These are phyloP conservation scores for Zasmidium citrigriseum DNA, from an alignment of 2,329 filamentous ascomycete species.

Conservation along the genomic window DNA sequence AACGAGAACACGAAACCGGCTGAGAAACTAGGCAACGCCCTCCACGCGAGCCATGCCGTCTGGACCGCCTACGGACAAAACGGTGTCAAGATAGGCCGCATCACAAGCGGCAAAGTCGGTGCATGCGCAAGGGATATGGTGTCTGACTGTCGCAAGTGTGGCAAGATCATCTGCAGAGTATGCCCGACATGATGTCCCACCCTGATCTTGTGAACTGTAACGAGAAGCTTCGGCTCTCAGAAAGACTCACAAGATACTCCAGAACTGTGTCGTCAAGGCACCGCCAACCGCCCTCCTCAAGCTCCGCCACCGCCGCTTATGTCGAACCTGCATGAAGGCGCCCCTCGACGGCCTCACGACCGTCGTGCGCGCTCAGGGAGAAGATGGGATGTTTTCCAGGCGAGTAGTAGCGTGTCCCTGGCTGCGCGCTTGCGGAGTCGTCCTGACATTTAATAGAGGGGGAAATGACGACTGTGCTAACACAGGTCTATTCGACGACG, in stretches of 20 bases:
- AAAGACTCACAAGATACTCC: constrained; percentile 17
- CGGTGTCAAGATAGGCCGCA: constrained; percentile 36
- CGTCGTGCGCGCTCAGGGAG: constrained; percentile 31
- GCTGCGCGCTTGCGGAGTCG: neutral
- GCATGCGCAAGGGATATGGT: constrained; percentile 88
- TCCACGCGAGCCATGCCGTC: constrained; percentile 31
- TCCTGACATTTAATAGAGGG: constrained; percentile 8
- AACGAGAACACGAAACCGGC: constrained; percentile 64
- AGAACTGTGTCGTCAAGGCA: constrained; percentile 91
- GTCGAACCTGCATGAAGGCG: constrained; percentile 70
- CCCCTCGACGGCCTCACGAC: constrained; percentile 57
- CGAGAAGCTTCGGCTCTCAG: neutral
- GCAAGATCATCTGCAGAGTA: constrained; percentile 78
- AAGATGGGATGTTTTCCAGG: constrained; percentile 14
- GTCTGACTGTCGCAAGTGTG: constrained; percentile 75
- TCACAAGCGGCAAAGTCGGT: constrained; percentile 68
- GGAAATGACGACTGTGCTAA: neutral
- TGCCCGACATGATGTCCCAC: constrained; percentile 9
- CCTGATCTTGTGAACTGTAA: neutral
- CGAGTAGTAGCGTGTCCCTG: constrained; percentile 8
- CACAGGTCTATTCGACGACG: neutral
- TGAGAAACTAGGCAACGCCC: constrained; percentile 50
- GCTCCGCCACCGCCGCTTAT: constrained; percentile 79
- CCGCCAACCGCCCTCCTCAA: constrained; percentile 68
- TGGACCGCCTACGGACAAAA: constrained; percentile 29